Evolutionary conservation across 805 yeast species (phyloP), one percentile per base, ranked within the genome.

Genomic region (Groenewaldozyma tartarivorans): DNA sequence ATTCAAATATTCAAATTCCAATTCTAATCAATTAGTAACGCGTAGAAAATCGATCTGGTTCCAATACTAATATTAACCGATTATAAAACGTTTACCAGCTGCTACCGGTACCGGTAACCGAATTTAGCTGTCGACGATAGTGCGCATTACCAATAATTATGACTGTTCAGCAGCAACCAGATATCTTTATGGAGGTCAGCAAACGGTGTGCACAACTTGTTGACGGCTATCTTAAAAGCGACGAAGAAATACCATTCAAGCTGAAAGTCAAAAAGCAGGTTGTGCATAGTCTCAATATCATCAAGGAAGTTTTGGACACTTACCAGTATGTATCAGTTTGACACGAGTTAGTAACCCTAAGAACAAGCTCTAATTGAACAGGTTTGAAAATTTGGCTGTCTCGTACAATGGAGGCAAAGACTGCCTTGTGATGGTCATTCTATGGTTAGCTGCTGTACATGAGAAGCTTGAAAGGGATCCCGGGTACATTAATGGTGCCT

Each of bases 371-470:
- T 31, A 31, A 32, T 5, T 18, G n/a, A 17, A 5, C 4, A 38
- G 44, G 5, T 33, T 47, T 4, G 46, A 48, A 2, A 49, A 58
- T 34, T 46, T 61, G 11, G 81, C 96, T 0, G 68, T 92, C 11
- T 82, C 95, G 2, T 92, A 81, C 60, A 92, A 92, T 57, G 98
- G 98, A 7, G 98, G 98, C 1, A 92, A 92, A 56, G 98, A 92
- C 62, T 92, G 97, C 53, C 73, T 88, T 36, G 96, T 88, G 24
- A 77, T 90, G 81, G 69, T 92, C 41, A 66, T 86, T 13, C 55
- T 92, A 4, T 75, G 84, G 40, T 62, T 88, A 39, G 79, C 92
- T 1, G 75, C 74, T 18, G 64, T 61, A 41, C 42, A 49, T 33
- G 49, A 61, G 11, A 57, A 58, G 36, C 47, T 47, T 17, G 32